Evolutionary conservation across 805 yeast genomes (phyloP).

Genomic region (Yarrowia osloensis): DNA sequence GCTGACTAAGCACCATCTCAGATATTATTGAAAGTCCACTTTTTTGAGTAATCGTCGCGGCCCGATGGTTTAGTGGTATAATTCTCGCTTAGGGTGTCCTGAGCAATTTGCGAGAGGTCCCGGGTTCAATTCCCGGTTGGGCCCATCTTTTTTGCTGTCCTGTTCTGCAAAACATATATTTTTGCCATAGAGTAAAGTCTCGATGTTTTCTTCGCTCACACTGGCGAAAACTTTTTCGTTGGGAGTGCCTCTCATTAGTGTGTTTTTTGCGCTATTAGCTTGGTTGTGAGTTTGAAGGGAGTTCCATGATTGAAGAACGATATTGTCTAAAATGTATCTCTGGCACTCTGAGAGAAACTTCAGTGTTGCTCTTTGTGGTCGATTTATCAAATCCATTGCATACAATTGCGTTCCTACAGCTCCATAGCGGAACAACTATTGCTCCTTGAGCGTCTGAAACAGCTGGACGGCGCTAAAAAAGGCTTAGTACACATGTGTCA

Average conservation of each 20-base stretch:
- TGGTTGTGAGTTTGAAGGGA: too few species aligned
- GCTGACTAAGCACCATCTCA: not conserved
- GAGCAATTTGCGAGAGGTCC: constrained; percentile 25
- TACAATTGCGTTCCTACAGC: too few species aligned
- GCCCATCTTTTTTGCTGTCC: not conserved
- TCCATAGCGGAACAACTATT: too few species aligned
- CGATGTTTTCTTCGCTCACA: too few species aligned
- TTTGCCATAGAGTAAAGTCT: not conserved
- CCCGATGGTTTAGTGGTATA: constrained; percentile 26
- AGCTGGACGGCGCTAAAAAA: not conserved
- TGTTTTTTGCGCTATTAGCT: not conserved
- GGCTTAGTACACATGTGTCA: not conserved
- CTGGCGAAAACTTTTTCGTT: too few species aligned
- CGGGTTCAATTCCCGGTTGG: constrained; percentile 28
- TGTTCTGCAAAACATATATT: not conserved
- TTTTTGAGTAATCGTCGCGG: not conserved
- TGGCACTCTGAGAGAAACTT: too few species aligned
- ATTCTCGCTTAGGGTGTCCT: constrained; percentile 27
- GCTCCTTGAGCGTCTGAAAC: too few species aligned
- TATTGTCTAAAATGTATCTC: too few species aligned
- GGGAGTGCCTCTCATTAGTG: not conserved
- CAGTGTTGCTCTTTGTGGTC: too few species aligned
- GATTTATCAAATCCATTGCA: too few species aligned
- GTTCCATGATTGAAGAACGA: too few species aligned
- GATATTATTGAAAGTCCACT: not conserved